Conservation (phyloP, 2,329 filamentous ascomycete species). For the Dichotomopilus funicola region DNA sequence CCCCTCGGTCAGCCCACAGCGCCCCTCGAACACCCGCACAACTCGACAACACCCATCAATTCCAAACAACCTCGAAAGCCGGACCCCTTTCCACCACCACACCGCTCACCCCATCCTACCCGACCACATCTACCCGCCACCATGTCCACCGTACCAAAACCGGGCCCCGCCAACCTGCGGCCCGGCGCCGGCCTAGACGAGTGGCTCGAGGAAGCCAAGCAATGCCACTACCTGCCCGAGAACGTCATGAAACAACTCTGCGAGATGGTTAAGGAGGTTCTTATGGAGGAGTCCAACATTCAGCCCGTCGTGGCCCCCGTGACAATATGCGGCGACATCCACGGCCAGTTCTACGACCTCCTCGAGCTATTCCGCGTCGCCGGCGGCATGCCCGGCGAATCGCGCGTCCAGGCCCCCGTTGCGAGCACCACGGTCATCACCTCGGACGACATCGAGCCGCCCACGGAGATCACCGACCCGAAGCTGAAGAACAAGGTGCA, state of each 20-base stretch:
- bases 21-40: background rate
- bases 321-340: conserved; percentile 95
- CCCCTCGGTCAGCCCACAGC: background rate
- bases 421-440: conserved; percentile 70
- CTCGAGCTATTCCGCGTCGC: conserved; percentile 95
- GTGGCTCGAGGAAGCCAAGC: conserved; percentile 94
- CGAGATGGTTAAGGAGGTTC: conserved; percentile 96
- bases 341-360: conserved; percentile 97
- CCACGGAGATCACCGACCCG: conserved; percentile 79
- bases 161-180: conserved; percentile 79
- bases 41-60: background rate
- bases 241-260: conserved; percentile 97
- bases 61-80: background rate
- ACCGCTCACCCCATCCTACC: background rate
- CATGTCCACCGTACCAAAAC: conserved; percentile 65
- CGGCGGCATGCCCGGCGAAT: conserved; percentile 90
- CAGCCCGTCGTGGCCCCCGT: conserved; percentile 96
- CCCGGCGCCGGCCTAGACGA: conserved; percentile 84
- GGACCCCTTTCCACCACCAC: background rate
- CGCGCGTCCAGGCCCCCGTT: conserved; percentile 60
- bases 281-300: conserved; percentile 99
- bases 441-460: conserved; percentile 87
- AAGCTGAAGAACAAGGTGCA: conserved; percentile 82
- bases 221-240: conserved; percentile 95
- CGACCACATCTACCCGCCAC: conserved; percentile 6